These are phyloP conservation scores for Fusarium stilboides DNA, from an alignment of 2,329 filamentous ascomycete genomes.

Conservation along the genomic window DNA sequence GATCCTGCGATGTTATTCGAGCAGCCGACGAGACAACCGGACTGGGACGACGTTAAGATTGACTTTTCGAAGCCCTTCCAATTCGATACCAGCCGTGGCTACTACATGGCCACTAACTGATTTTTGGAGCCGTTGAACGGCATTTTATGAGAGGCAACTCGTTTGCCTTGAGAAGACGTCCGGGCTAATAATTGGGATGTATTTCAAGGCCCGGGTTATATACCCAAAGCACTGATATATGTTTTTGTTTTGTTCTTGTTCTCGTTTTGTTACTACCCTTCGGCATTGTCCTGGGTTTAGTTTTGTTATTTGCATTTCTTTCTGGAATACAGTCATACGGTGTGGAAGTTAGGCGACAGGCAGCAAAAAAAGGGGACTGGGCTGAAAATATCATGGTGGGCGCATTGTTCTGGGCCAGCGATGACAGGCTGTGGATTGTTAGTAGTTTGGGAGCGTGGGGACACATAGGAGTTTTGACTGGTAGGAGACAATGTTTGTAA, in stretches of 20 bases:
- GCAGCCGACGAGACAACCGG: conserved; percentile 41
- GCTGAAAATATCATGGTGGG: conserved; percentile 25
- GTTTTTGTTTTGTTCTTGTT: conserved; percentile 29
- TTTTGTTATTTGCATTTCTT: conserved; percentile 23
- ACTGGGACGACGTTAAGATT: conserved; percentile 66
- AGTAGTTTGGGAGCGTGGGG: conserved; percentile 3
- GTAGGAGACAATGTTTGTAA: conserved; percentile 29
- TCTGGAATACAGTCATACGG: conserved; percentile 31
- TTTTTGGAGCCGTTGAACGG: conserved; percentile 16
- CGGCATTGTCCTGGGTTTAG: conserved; percentile 24
- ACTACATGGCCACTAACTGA: conserved; percentile 53
- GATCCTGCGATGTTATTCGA: conserved; percentile 53
- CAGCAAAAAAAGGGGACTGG: conserved; percentile 33
- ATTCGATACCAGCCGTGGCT: conserved; percentile 62
- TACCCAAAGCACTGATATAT: conserved; percentile 47
- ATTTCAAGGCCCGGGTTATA: conserved; percentile 48
- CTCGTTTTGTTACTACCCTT: not conserved
- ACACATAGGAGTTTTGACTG: conserved; percentile 34
- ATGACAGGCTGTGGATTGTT: conserved; percentile 14
- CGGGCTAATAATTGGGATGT: conserved; percentile 36
- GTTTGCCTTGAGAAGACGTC: conserved; percentile 12
- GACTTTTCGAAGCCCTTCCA: conserved; percentile 69
- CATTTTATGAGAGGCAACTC: conserved; percentile 9
- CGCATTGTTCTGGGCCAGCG: conserved; percentile 25
- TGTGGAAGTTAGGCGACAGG: conserved; percentile 8